Conservation (phyloP, 805 yeast species). For the Grigorovia jiainica region DNA sequence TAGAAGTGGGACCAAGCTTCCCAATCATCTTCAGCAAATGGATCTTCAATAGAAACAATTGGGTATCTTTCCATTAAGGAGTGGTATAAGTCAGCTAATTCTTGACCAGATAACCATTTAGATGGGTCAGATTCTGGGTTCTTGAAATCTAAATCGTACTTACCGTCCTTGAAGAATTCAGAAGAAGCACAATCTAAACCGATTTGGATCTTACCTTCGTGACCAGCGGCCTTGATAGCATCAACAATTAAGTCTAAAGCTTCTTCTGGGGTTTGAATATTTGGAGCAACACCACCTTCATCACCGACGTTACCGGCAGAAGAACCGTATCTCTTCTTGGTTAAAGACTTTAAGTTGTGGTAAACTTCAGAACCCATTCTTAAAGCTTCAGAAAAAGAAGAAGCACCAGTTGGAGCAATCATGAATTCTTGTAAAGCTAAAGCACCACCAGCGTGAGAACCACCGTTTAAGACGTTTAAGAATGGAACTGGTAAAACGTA, state of each 20-base stretch:
- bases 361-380: conserved; percentile 97
- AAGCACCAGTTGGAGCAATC: conserved; percentile 94
- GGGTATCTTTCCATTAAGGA: conserved; percentile 83
- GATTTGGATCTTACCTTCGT: conserved; percentile 84
- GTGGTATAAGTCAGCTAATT: conserved; percentile 79
- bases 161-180: conserved; percentile 94
- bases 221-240: conserved; percentile 91
- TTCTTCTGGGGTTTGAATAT: conserved; percentile 89
- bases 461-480: conserved; percentile 99
- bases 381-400: conserved; percentile 86
- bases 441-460: conserved; percentile 99
- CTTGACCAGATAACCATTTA: conserved; percentile 83
- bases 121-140: conserved; percentile 86
- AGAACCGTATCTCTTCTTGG: conserved; percentile 93
- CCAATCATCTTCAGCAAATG: conserved; percentile 99
- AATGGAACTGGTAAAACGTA: conserved; percentile 97
- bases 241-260: conserved; percentile 88
- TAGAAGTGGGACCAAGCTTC: conserved; percentile 91
- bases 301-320: conserved; percentile 99
- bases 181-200: conserved; percentile 97
- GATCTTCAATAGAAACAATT: conserved; percentile 97
- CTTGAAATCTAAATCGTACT: conserved; percentile 97
- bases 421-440: conserved; percentile 98
- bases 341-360: conserved; percentile 88
- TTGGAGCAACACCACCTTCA: conserved; percentile 99